These are phyloP conservation scores for Jaenimonas drosophilae DNA, from an alignment of 208 protist species.

Conservation along the genomic window DNA sequence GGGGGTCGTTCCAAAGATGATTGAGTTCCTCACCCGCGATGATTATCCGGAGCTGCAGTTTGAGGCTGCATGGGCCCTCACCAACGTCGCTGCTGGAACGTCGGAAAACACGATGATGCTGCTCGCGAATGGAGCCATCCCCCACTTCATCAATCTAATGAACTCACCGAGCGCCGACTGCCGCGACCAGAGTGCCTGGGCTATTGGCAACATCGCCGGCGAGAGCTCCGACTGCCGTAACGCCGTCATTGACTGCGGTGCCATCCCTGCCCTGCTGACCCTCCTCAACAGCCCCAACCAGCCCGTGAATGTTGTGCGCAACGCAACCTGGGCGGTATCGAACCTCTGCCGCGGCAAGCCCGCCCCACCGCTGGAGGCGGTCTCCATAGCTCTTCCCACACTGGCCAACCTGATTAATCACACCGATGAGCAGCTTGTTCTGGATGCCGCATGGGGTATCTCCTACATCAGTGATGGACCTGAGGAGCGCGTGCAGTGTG, in stretches of 20 bases:
- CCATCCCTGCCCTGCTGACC: slow-evolving; percentile 70
- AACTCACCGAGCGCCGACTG: slow-evolving; percentile 86
- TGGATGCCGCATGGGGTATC: slow-evolving; percentile 96
- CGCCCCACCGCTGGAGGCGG: slow-evolving; percentile 55
- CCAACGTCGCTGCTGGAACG: slow-evolving; percentile 98
- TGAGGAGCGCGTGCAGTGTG: slow-evolving; percentile 91
- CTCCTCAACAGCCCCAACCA: slow-evolving; percentile 37
- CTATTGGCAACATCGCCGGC: slow-evolving; percentile 98
- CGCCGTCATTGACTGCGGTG: slow-evolving; percentile 72
- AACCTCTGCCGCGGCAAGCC: slow-evolving; percentile 98
- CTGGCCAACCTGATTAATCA: slow-evolving; percentile 79
- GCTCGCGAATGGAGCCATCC: slow-evolving; percentile 90
- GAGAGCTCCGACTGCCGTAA: slow-evolving; percentile 92
- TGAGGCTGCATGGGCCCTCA: slow-evolving; percentile 98
- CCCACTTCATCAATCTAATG: slow-evolving; percentile 94
- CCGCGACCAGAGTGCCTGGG: slow-evolving; percentile 97
- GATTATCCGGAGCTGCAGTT: slow-evolving; percentile 92
- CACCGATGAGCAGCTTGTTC: slow-evolving; percentile 92
- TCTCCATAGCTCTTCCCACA: slow-evolving; percentile 78
- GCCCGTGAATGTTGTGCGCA: slow-evolving; percentile 74
- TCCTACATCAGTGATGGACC: slow-evolving; percentile 95
- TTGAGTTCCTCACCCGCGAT: slow-evolving; percentile 83
- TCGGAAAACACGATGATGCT: slow-evolving; percentile 91
- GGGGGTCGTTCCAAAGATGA: slow-evolving; percentile 92
- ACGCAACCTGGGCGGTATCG: slow-evolving; percentile 96